A percentile compares a stretch with the other conserved stretches of the same genome.
These are phyloP conservation scores for Apiospora rasikravindrae DNA, from an alignment of 2,329 filamentous ascomycete species.

Conservation along the genomic window DNA sequence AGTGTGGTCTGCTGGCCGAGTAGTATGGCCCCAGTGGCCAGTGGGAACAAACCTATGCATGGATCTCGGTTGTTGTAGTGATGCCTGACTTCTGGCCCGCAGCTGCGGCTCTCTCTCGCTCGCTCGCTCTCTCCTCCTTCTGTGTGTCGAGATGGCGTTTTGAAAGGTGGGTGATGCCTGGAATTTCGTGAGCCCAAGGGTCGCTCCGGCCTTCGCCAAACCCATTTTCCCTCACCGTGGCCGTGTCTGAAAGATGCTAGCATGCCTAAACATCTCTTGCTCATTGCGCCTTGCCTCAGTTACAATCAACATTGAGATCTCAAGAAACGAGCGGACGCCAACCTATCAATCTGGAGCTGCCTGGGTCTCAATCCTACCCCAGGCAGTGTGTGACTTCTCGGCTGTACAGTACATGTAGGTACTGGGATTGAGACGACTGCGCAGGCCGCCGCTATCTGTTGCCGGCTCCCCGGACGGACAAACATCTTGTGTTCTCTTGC, in stretches of 20 bases:
- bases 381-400: constrained; percentile 2
- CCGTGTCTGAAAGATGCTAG: neutral
- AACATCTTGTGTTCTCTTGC: constrained; percentile 9
- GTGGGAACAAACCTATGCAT: constrained; percentile 16
- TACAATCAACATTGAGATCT: neutral
- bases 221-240: neutral
- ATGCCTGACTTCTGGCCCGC: constrained; percentile 10
- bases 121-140: no score
- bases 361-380: neutral
- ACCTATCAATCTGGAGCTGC: constrained; percentile 4
- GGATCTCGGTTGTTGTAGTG: constrained; percentile 12
- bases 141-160: neutral
- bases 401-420: neutral
- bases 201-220: constrained; percentile 6
- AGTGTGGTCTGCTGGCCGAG: constrained; percentile 6
- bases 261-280: neutral
- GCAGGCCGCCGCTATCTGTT: constrained; percentile 6
- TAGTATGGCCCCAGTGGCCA: neutral
- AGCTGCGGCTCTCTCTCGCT: neutral
- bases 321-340: neutral
- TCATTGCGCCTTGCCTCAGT: constrained; percentile 3
- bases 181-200: constrained; percentile 3
- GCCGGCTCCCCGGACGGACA: constrained; percentile 11
- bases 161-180: constrained; percentile 9
- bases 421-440: neutral